phyloP scores from a whole-genome alignment of 768 basidiomycete species.

The Suillus sp. region DNA sequence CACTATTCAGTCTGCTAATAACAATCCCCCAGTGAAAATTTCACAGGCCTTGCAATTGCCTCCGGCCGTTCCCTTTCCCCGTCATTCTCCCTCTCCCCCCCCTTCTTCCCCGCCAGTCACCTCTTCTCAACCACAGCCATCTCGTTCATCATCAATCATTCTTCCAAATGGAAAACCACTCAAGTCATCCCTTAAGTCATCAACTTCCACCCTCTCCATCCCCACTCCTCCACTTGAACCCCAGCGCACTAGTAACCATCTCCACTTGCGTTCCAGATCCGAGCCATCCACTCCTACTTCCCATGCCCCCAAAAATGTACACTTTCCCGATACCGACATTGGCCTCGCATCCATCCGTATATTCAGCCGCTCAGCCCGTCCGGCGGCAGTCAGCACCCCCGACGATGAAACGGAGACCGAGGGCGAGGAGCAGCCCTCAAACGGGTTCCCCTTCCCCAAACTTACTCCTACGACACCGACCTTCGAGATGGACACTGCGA shows the following conservation, averaged over 20 bases:
- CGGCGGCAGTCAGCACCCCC: conserved; percentile 49
- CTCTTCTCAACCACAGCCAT: conserved; percentile 19
- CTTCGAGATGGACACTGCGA: conserved; percentile 27
- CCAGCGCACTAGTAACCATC: conserved; percentile 7
- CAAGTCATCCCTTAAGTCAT: conserved; percentile 78
- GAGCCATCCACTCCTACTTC: conserved; percentile 61
- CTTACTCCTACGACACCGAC: conserved; percentile 14
- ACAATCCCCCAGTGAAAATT: conserved; percentile 13
- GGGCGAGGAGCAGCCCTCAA: conserved; percentile 21
- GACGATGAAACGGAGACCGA: conserved; percentile 51
- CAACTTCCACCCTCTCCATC: conserved; percentile 24
- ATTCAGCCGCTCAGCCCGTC: conserved; percentile 69
- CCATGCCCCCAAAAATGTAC: conserved; percentile 73
- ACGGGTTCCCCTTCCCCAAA: conserved; percentile 30
- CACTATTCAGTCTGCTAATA: neutral
- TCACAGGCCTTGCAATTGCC: conserved; percentile 19
- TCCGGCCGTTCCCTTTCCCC: conserved; percentile 45
- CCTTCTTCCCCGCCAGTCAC: conserved; percentile 11
- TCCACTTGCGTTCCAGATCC: conserved; percentile 45
- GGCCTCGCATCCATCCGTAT: conserved; percentile 62
- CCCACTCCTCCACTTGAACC: neutral
- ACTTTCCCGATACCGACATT: conserved; percentile 75
- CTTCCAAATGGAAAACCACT: conserved; percentile 83
- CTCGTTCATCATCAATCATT: conserved; percentile 46
- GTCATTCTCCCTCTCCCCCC: conserved; percentile 28